A percentile compares a stretch with the other conserved stretches of the same genome.
Evolutionary conservation across 192 early-diverging fungal species (phyloP).

Genomic region (Linnemannia exigua): DNA sequence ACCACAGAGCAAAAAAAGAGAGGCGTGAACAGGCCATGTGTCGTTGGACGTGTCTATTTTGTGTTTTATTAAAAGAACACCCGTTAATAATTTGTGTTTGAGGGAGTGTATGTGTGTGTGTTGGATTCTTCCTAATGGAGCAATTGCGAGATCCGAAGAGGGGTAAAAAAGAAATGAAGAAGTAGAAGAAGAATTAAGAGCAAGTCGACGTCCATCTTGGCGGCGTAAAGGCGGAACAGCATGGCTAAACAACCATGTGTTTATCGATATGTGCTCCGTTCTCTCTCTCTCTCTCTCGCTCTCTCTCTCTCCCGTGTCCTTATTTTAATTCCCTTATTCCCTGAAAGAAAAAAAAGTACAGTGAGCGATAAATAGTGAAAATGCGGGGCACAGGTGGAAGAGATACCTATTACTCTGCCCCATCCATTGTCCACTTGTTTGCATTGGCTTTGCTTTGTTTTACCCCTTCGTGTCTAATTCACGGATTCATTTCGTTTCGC

Average conservation of each 20-base stretch:
- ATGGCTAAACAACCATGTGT: slow-evolving; percentile 9
- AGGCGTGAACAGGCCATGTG: background rate
- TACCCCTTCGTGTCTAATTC: background rate
- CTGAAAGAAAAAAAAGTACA: background rate
- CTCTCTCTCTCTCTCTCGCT: background rate
- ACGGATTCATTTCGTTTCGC: background rate
- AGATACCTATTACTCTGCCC: too few relatives aligned
- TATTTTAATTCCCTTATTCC: background rate
- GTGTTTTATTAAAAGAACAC: background rate
- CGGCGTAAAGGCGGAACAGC: slow-evolving; percentile 11
- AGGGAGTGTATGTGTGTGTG: too few relatives aligned
- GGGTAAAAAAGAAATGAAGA: background rate
- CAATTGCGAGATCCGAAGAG: background rate
- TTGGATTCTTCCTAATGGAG: background rate
- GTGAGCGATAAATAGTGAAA: background rate
- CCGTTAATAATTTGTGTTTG: too few relatives aligned
- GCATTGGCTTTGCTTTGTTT: background rate
- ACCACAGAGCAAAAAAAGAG: background rate
- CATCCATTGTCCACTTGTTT: too few relatives aligned
- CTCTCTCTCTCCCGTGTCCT: background rate
- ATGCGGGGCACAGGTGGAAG: background rate
- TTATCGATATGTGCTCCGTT: background rate
- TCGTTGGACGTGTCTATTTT: background rate
- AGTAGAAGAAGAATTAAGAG: too few relatives aligned
- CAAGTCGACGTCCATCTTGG: slow-evolving; percentile 8